Evolutionary conservation across 2,329 filamentous ascomycete genomes (phyloP).

Genomic region (Exophiala sp.): DNA sequence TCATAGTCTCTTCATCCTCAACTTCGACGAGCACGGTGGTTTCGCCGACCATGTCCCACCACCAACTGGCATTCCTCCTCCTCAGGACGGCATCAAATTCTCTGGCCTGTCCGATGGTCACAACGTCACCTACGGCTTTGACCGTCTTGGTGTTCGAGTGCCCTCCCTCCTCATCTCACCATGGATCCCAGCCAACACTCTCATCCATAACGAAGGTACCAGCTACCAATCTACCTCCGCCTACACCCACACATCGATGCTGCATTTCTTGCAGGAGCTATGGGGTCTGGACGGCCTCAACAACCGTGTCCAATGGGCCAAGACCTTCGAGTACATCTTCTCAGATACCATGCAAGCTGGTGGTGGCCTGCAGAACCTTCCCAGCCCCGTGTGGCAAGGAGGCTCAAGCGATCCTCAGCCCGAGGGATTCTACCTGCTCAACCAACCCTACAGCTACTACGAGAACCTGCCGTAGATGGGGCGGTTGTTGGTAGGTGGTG

Average conservation of each 20-base stretch:
- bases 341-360: conserved; percentile 30
- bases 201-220: conserved; percentile 40
- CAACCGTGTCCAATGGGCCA: conserved; percentile 42
- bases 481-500: background rate
- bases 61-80: conserved; percentile 12
- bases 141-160: conserved; percentile 17
- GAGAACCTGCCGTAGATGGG: background rate
- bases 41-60: conserved; percentile 23
- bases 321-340: conserved; percentile 41
- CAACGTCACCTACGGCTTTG: conserved; percentile 22
- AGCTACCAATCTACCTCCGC: conserved; percentile 36
- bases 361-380: conserved; percentile 28
- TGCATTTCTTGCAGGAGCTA: conserved; percentile 42
- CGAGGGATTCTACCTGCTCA: conserved; percentile 33
- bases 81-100: conserved; percentile 18
- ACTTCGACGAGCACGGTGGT: conserved; percentile 21
- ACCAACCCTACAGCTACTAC: conserved; percentile 32
- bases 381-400: conserved; percentile 37
- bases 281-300: conserved; percentile 40
- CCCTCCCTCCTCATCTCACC: conserved; percentile 20
- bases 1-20: conserved; percentile 14
- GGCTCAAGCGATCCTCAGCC: conserved; percentile 34
- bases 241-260: conserved; percentile 39
- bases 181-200: conserved; percentile 24
- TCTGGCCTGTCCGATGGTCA: conserved; percentile 15